Evolutionary conservation across 768 basidiomycete species (phyloP), one percentile per base, ranked within the genome.

Genomic region (Trametes sanguinea): DNA sequence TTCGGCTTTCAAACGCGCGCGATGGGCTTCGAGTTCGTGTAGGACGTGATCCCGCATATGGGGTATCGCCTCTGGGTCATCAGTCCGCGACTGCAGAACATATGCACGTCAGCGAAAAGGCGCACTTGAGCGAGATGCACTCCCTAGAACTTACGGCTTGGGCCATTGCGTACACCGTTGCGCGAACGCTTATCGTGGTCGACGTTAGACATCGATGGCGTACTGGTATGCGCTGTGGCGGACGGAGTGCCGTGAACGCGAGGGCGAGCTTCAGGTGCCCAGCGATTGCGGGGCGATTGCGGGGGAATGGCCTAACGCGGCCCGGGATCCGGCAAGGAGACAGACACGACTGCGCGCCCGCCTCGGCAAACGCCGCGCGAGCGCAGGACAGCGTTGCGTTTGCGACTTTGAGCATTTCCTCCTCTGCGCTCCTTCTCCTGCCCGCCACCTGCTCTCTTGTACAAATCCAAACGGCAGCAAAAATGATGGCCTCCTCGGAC

Each of bases 41-140:
- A 71, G 67, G 45, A 84, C 68, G 60, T 82, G 81, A 30, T 69
- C 60, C 22, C 73, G 68, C 70, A 82, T 80, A 43, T 65, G 72
- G 6, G 57, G 65, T 32, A 83, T 75, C 10, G 78, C 73, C 35
- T 63, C 56, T 27, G 80, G 70, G 43, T 44, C 30, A 50, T 33
- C 47, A 14, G 48, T 32, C 8, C 16, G n/a, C 17, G 37, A 17
- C 30, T 46, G 39, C 39, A 39, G 22, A 3, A 22, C 9, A 29
- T 37, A 33, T 9, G 9, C n/a, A n/a, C n/a, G n/a, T n/a, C n/a
- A n/a, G n/a, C n/a, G n/a, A n/a, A n/a, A n/a, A n/a, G n/a, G n/a
- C n/a, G n/a, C n/a, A n/a, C n/a, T n/a, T n/a, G n/a, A n/a, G n/a
- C n/a, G n/a, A n/a, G n/a, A n/a, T n/a, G n/a, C 14, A n/a, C 9